Evolutionary conservation across 176 grass and related monocot species (phyloP).

Genomic region (Carex parvula): DNA sequence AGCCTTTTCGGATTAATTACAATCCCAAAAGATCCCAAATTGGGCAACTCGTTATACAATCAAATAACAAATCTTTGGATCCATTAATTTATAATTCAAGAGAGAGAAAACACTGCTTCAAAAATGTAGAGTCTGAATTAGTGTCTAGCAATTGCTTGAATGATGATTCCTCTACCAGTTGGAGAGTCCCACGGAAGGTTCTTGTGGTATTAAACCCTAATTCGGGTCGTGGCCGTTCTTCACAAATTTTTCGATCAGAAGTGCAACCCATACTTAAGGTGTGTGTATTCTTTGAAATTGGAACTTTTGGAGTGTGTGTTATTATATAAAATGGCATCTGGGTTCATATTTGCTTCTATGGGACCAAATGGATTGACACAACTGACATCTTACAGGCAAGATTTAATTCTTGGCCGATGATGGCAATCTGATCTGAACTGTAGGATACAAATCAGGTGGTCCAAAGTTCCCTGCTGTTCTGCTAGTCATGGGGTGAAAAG

Average conservation of each 20-base stretch:
- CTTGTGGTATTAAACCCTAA: constrained; percentile 89
- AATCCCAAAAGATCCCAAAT: constrained; percentile 3
- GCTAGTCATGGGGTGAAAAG: neutral
- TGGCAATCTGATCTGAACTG: neutral
- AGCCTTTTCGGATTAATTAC: constrained; percentile 8
- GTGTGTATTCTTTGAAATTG: constrained; percentile 25
- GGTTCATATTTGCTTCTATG: constrained; percentile 17
- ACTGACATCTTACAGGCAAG: neutral
- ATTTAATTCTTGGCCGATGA: neutral
- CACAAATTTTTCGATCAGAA: constrained; percentile 71
- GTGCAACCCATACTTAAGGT: constrained; percentile 72
- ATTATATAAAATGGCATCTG: constrained; percentile 1
- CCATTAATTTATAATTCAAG: constrained; percentile 3
- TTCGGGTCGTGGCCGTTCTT: constrained; percentile 81
- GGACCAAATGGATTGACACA: neutral
- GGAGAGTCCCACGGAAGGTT: constrained; percentile 44
- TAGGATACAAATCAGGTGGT: neutral
- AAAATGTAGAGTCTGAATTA: constrained; percentile 42
- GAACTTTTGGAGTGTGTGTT: constrained; percentile 11
- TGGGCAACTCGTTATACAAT: neutral
- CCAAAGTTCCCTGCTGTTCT: neutral
- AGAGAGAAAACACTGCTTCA: constrained; percentile 14
- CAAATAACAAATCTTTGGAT: constrained; percentile 9
- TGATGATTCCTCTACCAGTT: constrained; percentile 45
- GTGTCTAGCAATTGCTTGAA: constrained; percentile 41